Conservation (phyloP, 306 rosid genomes). For the Prunus persica region Prunus_persica_NCBIv2 NC_034014.1:8934501-8935000, state of each 20-base stretch:
- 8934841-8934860: neutral
- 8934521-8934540: too few relatives aligned
- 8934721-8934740: slow-evolving; percentile 10
- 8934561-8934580: too few relatives aligned
- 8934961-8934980: slow-evolving; percentile 5
- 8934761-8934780: slow-evolving; percentile 10
- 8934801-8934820: slow-evolving; percentile 1
- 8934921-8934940: slow-evolving; percentile 12
- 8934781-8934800: neutral
- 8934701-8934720: neutral
- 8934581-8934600: too few relatives aligned
- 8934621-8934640: neutral
- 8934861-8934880: slow-evolving; percentile 9
- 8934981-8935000: neutral
- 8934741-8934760: slow-evolving; percentile 10
- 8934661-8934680: slow-evolving; percentile 20
- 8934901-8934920: neutral
- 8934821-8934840: neutral
- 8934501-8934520: too few relatives aligned
- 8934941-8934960: slow-evolving; percentile 21
- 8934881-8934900: slow-evolving; percentile 3
- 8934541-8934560: too few relatives aligned
- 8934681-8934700: slow-evolving; percentile 5
- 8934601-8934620: too few relatives aligned
- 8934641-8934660: slow-evolving; percentile 11